phyloP scores from a whole-genome alignment of 129 eudicot species.

The Erigeron canadensis region DNA sequence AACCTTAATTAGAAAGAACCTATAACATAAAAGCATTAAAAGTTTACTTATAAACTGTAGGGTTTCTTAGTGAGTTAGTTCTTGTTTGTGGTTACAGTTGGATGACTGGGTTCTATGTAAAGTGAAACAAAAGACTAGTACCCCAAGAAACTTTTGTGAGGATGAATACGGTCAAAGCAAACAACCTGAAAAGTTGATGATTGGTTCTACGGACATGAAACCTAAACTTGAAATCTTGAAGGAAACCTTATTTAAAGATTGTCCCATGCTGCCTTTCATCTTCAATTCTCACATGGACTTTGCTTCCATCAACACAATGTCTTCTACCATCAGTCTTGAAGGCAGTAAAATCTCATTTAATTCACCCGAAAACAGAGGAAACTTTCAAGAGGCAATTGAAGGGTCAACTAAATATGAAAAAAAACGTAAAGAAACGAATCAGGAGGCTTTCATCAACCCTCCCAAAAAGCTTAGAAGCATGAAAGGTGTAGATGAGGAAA shows the following conservation, averaged over 20 bases:
- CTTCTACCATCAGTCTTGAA: constrained; percentile 32
- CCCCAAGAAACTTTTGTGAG: constrained; percentile 29
- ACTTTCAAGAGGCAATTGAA: neutral
- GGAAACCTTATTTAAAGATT: constrained; percentile 35
- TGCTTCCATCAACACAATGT: constrained; percentile 25
- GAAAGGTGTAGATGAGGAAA: constrained; percentile 21
- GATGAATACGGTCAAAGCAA: constrained; percentile 28
- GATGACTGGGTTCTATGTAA: constrained; percentile 60
- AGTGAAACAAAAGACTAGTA: constrained; percentile 41
- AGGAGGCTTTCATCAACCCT: constrained; percentile 14
- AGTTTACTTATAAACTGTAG: constrained; percentile 4
- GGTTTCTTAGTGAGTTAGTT: constrained; percentile 14
- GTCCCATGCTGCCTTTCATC: constrained; percentile 50
- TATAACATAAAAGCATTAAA: neutral
- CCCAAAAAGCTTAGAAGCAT: constrained; percentile 27
- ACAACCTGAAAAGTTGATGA: constrained; percentile 19
- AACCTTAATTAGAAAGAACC: neutral
- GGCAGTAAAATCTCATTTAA: constrained; percentile 24
- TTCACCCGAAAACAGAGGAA: constrained; percentile 19
- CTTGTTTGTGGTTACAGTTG: constrained; percentile 31
- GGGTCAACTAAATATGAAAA: constrained; percentile 8
- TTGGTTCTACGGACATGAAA: constrained; percentile 14
- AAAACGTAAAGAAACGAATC: constrained; percentile 16
- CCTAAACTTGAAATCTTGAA: constrained; percentile 26
- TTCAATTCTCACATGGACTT: constrained; percentile 37